Conservation (phyloP, 2,329 filamentous ascomycete species). For the Fusarium oxysporum region DNA sequence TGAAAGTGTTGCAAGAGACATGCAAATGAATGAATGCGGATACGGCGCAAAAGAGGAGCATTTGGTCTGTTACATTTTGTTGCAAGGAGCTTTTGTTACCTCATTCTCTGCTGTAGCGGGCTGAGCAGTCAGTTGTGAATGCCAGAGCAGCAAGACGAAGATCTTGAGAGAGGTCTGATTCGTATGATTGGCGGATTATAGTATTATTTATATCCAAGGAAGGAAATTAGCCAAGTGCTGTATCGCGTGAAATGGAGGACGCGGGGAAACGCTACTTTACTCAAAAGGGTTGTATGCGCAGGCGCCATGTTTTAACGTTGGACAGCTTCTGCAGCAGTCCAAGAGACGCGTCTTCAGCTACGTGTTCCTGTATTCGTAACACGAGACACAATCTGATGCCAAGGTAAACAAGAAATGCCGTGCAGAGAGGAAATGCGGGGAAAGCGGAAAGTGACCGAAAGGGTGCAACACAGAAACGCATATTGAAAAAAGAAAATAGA, state of each 20-base stretch:
- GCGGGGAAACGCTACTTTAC: slow-evolving; percentile 16
- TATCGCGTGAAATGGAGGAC: slow-evolving; percentile 4
- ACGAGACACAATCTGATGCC: neutral
- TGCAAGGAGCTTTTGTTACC: neutral
- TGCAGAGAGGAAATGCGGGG: slow-evolving; percentile 5
- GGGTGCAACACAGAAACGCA: neutral
- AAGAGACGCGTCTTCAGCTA: neutral
- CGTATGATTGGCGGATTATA: slow-evolving; percentile 17
- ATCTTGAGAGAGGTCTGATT: neutral
- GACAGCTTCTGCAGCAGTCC: neutral
- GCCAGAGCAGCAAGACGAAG: neutral
- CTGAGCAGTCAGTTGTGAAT: neutral
- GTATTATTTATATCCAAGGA: neutral
- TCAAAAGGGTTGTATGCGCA: neutral
- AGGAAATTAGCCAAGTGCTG: slow-evolving; percentile 1
- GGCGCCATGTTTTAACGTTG: neutral
- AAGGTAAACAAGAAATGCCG: neutral
- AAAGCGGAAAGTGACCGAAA: slow-evolving; percentile 34
- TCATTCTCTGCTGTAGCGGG: neutral
- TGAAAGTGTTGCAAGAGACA: slow-evolving; percentile 5
- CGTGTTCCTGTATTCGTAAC: neutral
- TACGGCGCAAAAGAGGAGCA: neutral
- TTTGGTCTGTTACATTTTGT: neutral
- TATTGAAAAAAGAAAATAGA: neutral
- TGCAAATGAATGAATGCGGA: neutral